Evolutionary conservation across 805 yeast species (phyloP), one percentile per base, ranked within the genome.

Genomic region (Candida anglica): DNA sequence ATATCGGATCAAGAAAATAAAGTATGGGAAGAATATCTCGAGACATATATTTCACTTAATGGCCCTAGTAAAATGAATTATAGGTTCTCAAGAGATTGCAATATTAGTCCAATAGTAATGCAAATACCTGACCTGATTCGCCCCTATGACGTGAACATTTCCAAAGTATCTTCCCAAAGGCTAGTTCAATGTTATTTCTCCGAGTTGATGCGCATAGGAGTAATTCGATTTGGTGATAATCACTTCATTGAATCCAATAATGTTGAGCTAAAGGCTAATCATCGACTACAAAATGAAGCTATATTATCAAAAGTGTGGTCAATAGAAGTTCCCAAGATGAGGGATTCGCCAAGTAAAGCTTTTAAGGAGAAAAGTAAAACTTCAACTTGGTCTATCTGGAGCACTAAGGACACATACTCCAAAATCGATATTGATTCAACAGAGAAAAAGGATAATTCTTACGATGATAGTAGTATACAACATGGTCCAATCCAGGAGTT

Each of bases 21-120:
- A 0, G 36, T 58, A 0, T 79, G 84, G 84, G 34, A 38, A 7
- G 61, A 63, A 22, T 30, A 37, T 18, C 39, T 61, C 9, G 24
- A 30, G 4, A 32, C 46, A 0, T 40, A 58, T 28, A 43, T 58
- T 6, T 18, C 37, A 20, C 56, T 56, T 6, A 58, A 60, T 39
- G 63, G 61, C 0, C 56, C 56, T 0, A 50, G 44, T 33, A 24
- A 25, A 8, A 38, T 54, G 43, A 41, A 48, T 32, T 53, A 37
- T 30, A 30, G 49, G 10, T 19, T 38, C 5, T 15, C 28, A 10
- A 27, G 32, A 9, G 34, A 32, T 3, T 19, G 34, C 2, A 28
- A 36, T 1, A 33, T 5, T 15, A n/a, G 10, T n/a, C 28, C 28
- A 11, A 15, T 33, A 8, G 21, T 53, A n/a, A 19, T 25, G 25